Conservation (phyloP, 2,329 filamentous ascomycete genomes). For the Sphaerulina populicola region DNA sequence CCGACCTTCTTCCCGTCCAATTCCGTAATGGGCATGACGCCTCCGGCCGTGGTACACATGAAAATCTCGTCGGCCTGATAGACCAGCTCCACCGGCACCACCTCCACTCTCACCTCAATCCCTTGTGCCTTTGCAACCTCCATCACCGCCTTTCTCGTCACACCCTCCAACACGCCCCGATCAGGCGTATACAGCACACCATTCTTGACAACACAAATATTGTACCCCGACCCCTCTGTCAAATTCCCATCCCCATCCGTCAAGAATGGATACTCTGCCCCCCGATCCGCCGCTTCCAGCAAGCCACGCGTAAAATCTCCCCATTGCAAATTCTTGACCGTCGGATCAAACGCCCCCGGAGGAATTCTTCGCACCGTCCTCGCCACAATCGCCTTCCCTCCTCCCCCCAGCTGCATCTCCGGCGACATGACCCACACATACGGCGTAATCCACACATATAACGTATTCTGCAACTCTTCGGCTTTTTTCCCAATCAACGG, state of each 20-base stretch:
- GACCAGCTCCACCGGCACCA: slow-evolving; percentile 37
- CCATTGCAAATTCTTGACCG: slow-evolving; percentile 47
- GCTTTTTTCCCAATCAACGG: slow-evolving; percentile 24
- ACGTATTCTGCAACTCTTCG: slow-evolving; percentile 34
- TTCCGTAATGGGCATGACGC: slow-evolving; percentile 46
- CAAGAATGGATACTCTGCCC: slow-evolving; percentile 43
- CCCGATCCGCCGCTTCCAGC: slow-evolving; percentile 43
- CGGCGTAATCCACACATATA: slow-evolving; percentile 45
- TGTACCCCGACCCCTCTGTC: slow-evolving; percentile 47
- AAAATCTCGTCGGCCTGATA: slow-evolving; percentile 45
- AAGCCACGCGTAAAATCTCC: slow-evolving; percentile 40
- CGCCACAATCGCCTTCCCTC: slow-evolving; percentile 39
- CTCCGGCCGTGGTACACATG: slow-evolving; percentile 48
- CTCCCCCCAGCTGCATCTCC: slow-evolving; percentile 34
- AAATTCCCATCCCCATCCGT: slow-evolving; percentile 45
- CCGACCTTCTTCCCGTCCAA: slow-evolving; percentile 40
- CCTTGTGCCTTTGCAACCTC: slow-evolving; percentile 35
- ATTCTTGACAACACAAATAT: slow-evolving; percentile 43
- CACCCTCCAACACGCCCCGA: slow-evolving; percentile 43
- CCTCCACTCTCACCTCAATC: slow-evolving; percentile 35
- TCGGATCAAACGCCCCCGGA: slow-evolving; percentile 44
- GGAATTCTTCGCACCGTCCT: slow-evolving; percentile 41
- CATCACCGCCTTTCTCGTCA: slow-evolving; percentile 45
- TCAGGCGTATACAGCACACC: slow-evolving; percentile 41
- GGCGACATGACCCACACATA: slow-evolving; percentile 48